phyloP scores from a whole-genome alignment of 352 stramenopile species.

The Pythium grandisporangium region DNA sequence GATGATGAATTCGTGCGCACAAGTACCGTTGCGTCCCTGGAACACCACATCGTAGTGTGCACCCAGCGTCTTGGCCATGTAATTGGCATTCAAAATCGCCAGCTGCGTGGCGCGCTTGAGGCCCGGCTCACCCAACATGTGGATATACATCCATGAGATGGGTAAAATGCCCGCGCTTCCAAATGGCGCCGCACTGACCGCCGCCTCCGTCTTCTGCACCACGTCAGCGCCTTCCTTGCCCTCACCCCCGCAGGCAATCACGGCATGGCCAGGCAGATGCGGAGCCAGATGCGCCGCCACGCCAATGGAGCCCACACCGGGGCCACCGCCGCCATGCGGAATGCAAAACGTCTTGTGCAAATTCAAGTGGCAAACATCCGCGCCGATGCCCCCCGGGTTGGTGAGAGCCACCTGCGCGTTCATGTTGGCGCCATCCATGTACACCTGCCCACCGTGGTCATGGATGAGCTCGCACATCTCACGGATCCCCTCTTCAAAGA shows the following conservation, averaged over 20 bases:
- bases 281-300: slow-evolving; percentile 94
- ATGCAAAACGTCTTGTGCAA: slow-evolving; percentile 99
- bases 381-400: slow-evolving; percentile 94
- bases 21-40: slow-evolving; percentile 94
- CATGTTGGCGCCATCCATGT: slow-evolving; percentile 99
- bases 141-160: slow-evolving; percentile 99
- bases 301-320: slow-evolving; percentile 87
- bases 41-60: slow-evolving; percentile 96
- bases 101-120: slow-evolving; percentile 90
- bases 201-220: slow-evolving; percentile 66
- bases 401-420: slow-evolving; percentile 98
- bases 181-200: slow-evolving; percentile 94
- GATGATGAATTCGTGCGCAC: slow-evolving; percentile 99
- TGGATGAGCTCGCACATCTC: slow-evolving; percentile 96
- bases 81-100: slow-evolving; percentile 99
- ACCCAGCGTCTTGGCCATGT: slow-evolving; percentile 96
- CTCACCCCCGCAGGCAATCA: slow-evolving; percentile 74
- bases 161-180: slow-evolving; percentile 97
- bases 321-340: slow-evolving; percentile 96
- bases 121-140: slow-evolving; percentile 96
- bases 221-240: slow-evolving; percentile 71
- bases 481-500: slow-evolving; percentile 98
- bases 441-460: slow-evolving; percentile 96
- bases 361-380: slow-evolving; percentile 99
- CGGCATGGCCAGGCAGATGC: slow-evolving; percentile 93